Evolutionary conservation across 2,329 filamentous ascomycete genomes (phyloP).

Genomic region (Dothidotthia symphoricarpi): DNA sequence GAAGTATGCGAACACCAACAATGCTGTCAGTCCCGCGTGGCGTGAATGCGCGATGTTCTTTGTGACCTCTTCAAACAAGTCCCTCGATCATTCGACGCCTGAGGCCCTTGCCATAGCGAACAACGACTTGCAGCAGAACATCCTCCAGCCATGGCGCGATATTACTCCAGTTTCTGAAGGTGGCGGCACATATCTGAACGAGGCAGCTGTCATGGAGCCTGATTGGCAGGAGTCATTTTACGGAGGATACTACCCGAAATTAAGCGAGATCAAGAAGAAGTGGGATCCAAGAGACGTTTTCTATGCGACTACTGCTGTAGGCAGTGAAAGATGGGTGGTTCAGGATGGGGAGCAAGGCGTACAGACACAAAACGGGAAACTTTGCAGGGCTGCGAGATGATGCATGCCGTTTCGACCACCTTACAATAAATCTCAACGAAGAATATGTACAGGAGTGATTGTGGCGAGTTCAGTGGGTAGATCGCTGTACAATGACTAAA

Average conservation of each 20-base stretch:
- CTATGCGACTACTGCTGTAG: conserved; percentile 23
- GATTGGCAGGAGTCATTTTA: conserved; percentile 39
- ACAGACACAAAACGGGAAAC: conserved; percentile 25
- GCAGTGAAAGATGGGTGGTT: conserved; percentile 27
- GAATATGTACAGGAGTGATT: no score
- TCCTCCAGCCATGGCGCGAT: conserved; percentile 16
- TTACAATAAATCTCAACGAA: no score
- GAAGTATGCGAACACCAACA: conserved; percentile 15
- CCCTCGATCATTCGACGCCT: conserved; percentile 6
- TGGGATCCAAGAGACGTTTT: conserved; percentile 30
- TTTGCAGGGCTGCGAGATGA: conserved; percentile 9
- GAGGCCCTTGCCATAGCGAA: conserved; percentile 10
- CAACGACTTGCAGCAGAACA: conserved; percentile 11
- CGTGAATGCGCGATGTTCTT: conserved; percentile 18
- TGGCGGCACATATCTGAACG: conserved; percentile 34
- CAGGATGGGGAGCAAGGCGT: conserved; percentile 18
- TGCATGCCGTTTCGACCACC: no score
- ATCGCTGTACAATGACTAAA: no score
- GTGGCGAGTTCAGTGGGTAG: no score
- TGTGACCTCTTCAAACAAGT: conserved; percentile 11
- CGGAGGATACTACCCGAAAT: conserved; percentile 20
- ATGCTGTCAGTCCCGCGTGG: conserved; percentile 21
- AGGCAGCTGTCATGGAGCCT: conserved; percentile 35
- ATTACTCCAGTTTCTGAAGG: conserved; percentile 10
- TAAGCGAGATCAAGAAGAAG: conserved; percentile 21